Conservation (phyloP, 495 filamentous ascomycete species). For the Lepidopterella palustris region DNA sequence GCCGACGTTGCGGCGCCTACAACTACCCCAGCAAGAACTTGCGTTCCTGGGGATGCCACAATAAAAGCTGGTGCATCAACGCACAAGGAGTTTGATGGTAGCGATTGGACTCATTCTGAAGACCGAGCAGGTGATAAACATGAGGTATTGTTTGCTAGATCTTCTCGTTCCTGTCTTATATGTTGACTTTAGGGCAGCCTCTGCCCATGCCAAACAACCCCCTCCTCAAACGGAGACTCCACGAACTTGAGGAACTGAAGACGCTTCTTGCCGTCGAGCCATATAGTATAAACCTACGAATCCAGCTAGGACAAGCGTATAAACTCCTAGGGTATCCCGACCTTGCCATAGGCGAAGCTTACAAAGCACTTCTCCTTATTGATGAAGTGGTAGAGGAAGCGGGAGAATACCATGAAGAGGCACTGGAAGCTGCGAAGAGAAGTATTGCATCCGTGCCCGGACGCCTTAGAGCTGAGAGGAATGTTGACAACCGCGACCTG, state of each 20-base stretch:
- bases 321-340: slow-evolving; percentile 78
- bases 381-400: slow-evolving; percentile 70
- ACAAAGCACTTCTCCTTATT: slow-evolving; percentile 74
- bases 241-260: slow-evolving; percentile 11
- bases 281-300: slow-evolving; percentile 72
- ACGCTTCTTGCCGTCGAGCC: slow-evolving; percentile 40
- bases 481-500: background rate
- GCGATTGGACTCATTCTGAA: background rate
- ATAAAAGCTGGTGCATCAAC: background rate
- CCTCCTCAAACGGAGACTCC: background rate
- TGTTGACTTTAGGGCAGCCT: background rate
- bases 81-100: background rate
- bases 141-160: background rate
- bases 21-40: too few relatives aligned
- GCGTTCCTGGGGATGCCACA: too few relatives aligned
- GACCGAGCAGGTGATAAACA: background rate
- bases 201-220: background rate
- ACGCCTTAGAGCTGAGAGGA: background rate
- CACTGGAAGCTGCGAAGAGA: slow-evolving; percentile 24
- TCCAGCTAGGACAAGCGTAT: slow-evolving; percentile 65
- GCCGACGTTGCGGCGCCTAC: background rate
- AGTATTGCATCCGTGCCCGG: background rate
- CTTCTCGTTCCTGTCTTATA: background rate
- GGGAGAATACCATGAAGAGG: slow-evolving; percentile 56
- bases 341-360: slow-evolving; percentile 82